A percentile compares a stretch with the other conserved stretches of the same genome.
Conservation (phyloP, 148 eudicot species). For the Pouteria glomerata region DNA sequence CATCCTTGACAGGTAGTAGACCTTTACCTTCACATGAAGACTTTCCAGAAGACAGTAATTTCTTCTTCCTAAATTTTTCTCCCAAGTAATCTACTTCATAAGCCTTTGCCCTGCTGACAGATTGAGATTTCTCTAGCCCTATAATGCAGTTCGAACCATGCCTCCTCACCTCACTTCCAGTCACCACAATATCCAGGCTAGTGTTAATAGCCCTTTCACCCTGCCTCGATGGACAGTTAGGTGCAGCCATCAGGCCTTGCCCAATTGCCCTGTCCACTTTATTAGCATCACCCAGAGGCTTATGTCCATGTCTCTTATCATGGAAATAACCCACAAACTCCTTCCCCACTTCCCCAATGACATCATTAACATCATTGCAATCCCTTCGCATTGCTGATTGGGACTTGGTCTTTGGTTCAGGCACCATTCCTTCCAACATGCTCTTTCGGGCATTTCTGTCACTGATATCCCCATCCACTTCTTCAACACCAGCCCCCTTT, state of each 20-base stretch:
- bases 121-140: conserved; percentile 18
- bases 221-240: conserved; percentile 31
- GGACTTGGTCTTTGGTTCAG: conserved; percentile 6
- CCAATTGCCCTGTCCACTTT: conserved; percentile 29
- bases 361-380: conserved; percentile 8
- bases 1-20: conserved; percentile 16
- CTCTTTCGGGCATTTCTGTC: conserved; percentile 11
- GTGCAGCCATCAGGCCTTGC: conserved; percentile 45
- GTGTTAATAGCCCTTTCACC: conserved; percentile 14
- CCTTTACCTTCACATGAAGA: conserved; percentile 11
- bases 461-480: neutral
- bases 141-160: neutral
- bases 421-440: conserved; percentile 1
- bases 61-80: conserved; percentile 18
- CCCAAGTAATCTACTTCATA: conserved; percentile 6
- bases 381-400: conserved; percentile 4
- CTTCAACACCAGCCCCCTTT: conserved; percentile 11
- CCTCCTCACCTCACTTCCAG: conserved; percentile 26
- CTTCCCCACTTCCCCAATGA: conserved; percentile 14
- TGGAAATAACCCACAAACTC: conserved; percentile 28
- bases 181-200: conserved; percentile 5
- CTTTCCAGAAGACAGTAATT: conserved; percentile 8
- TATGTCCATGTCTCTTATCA: conserved; percentile 24
- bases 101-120: conserved; percentile 14
- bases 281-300: conserved; percentile 12